Evolutionary conservation across 305 asterid species (phyloP), one percentile per base, ranked within the genome.

Genomic region (Fraxinus greggii): DNA sequence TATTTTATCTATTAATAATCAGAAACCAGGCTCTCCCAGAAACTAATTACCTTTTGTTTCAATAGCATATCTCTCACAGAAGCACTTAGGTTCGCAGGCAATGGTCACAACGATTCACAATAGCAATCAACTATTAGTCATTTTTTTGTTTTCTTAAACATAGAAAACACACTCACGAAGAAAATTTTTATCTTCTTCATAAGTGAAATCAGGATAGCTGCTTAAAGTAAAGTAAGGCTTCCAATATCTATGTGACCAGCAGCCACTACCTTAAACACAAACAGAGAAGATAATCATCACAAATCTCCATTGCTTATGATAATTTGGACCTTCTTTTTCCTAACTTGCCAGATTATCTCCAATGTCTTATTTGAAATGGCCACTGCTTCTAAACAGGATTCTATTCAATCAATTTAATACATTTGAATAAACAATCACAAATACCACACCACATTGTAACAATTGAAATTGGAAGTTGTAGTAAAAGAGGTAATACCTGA

Each of bases 401-500:
- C 26, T n/a, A 56, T 17, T 4, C 12, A 59, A 5, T n/a, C 28
- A 19, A 5, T 59, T 21, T 23, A 59, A 51, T 51, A 51, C 1
- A 51, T 51, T 51, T 13, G 19, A 54, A 54, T n/a, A 21, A 59
- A 51, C 23, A 3, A 59, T 59, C 28, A 59, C 26, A 59, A n/a
- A 59, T 19, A 15, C 63, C 63, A 51, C 7, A 51, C 63, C 23
- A 51, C 63, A 51, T 19, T 7, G 28, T 19, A n/a, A 59, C 29
- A 59, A 21, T 59, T 61, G 31, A 61, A 61, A 61, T 23, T 31
- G 70, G 32, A 59, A 59, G 13, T 59, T 59, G 69, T 19, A 77
- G 48, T 38, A 70, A 72, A 78, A 81, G 80, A 76, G 78, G 63
- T 74, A 85, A 80, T 90, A 93, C 98, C 91, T 95, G 95, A 81